Conservation (phyloP, 1,284 basidiomycete species). For the Erythrobasidium hasegawianum region DNA sequence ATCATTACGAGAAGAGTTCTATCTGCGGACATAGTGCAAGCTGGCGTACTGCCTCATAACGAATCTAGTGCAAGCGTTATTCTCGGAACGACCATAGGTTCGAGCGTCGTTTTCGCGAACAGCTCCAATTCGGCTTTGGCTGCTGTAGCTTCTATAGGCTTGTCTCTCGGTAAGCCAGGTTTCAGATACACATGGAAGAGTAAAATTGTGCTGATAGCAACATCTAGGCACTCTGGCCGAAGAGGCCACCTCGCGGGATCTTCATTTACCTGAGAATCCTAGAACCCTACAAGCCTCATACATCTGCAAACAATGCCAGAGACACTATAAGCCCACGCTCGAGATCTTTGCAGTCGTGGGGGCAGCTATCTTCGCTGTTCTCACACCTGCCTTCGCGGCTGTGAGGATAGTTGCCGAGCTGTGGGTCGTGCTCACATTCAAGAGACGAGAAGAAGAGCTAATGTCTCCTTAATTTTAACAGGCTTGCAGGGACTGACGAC, state of each 20-base stretch:
- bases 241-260: conserved; percentile 1
- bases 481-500: no score
- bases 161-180: neutral
- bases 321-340: conserved; percentile 4
- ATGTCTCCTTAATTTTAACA: no score
- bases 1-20: conserved; percentile 1
- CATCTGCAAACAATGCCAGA: conserved; percentile 27
- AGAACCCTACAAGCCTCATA: conserved; percentile 25
- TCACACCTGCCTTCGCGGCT: conserved; percentile 2
- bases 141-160: neutral
- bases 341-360: conserved; percentile 21
- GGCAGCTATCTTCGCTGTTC: neutral
- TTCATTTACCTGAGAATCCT: neutral
- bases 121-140: conserved; percentile 6
- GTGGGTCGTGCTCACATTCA: no score
- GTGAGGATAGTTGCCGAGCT: conserved; percentile 5
- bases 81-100: conserved; percentile 17
- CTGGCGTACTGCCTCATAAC: conserved; percentile 7
- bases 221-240: conserved; percentile 24
- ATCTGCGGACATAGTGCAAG: neutral
- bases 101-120: neutral
- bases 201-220: neutral
- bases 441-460: no score
- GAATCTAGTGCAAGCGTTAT: neutral
- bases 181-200: neutral